These are phyloP conservation scores for Aspergillus hiratsukae DNA, from an alignment of 2,329 filamentous ascomycete species.

Conservation along the genomic window DNA sequence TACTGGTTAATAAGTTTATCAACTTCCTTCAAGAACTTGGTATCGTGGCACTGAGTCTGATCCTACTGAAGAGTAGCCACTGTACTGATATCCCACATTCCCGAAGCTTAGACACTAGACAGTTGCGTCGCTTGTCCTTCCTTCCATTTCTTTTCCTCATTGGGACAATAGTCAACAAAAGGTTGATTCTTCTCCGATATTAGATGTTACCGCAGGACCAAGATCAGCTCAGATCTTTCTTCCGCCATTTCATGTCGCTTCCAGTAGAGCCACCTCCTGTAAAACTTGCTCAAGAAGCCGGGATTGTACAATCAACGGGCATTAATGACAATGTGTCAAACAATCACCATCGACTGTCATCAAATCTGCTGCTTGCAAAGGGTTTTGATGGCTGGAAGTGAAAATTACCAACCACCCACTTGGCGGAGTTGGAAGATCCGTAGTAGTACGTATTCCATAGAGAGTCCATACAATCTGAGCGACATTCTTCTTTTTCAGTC, in stretches of 20 bases:
- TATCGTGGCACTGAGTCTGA: no score
- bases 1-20: not conserved
- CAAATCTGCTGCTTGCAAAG: not conserved
- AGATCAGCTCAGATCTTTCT: not conserved
- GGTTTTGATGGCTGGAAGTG: not conserved
- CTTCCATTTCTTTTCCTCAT: not conserved
- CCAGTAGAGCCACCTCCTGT: not conserved
- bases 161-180: not conserved
- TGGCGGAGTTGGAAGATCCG: not conserved
- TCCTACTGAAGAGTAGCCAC: not conserved
- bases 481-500: slow-evolving; percentile 13
- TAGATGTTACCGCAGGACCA: not conserved
- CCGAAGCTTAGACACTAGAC: no score
- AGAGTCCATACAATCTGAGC: slow-evolving; percentile 5
- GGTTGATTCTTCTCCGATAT: not conserved
- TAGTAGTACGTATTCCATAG: not conserved
- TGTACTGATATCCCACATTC: not conserved
- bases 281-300: not conserved
- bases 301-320: not conserved
- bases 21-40: not conserved
- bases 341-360: not conserved
- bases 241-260: not conserved
- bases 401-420: slow-evolving; percentile 12
- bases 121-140: not conserved
- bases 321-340: not conserved